Conservation (phyloP, 805 yeast genomes). For the Cyberlindnera subsufficiens region DNA sequence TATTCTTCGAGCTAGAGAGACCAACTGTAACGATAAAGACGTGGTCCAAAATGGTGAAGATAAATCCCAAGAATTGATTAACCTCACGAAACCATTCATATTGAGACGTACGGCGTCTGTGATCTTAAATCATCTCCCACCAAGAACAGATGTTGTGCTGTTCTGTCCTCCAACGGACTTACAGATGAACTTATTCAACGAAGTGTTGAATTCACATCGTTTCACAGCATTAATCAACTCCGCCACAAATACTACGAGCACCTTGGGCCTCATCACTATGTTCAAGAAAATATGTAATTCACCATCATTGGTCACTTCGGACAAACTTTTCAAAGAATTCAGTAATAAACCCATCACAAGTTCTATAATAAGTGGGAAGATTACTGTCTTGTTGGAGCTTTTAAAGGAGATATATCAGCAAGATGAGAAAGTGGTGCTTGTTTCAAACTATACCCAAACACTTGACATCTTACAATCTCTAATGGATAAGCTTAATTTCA, state of each 20-base stretch:
- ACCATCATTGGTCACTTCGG: conserved; percentile 55
- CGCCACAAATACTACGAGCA: conserved; percentile 27
- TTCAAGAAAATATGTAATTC: conserved; percentile 83
- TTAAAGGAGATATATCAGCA: conserved; percentile 35
- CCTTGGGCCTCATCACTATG: conserved; percentile 64
- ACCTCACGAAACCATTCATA: conserved; percentile 58
- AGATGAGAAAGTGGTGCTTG: conserved; percentile 75
- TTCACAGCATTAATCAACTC: conserved; percentile 19
- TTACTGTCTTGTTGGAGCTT: conserved; percentile 51
- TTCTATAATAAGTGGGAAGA: conserved; percentile 46
- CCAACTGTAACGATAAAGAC: conserved; percentile 44
- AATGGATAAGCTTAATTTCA: conserved; percentile 40
- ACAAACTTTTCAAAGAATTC: conserved; percentile 32
- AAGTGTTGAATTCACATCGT: conserved; percentile 32
- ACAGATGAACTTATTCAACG: conserved; percentile 52
- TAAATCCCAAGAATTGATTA: conserved; percentile 57
- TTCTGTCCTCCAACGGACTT: conserved; percentile 69
- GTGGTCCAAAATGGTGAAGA: conserved; percentile 52
- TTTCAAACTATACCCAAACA: conserved; percentile 85
- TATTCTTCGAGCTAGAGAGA: conserved; percentile 64
- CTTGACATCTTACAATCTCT: conserved; percentile 66
- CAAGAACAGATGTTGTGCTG: conserved; percentile 67
- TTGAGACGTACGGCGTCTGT: conserved; percentile 65
- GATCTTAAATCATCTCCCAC: conserved; percentile 56
- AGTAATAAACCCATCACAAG: conserved; percentile 2